phyloP scores from a whole-genome alignment of 2,329 filamentous ascomycete genomes.

The Paraphoma sp. region DNA sequence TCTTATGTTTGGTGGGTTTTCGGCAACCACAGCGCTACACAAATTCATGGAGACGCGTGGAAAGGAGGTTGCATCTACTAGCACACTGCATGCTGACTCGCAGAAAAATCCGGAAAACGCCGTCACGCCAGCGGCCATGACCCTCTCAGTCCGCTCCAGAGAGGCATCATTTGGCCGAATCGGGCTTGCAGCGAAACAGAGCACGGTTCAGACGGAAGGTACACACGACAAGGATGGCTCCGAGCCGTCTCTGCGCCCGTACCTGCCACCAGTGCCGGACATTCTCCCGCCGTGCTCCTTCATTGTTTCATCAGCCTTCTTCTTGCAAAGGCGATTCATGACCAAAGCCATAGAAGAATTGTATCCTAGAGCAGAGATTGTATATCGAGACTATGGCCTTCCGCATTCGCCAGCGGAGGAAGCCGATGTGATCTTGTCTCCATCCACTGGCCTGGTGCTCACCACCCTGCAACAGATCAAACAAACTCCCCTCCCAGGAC shows the following conservation, averaged over 20 bases:
- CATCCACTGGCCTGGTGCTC: conserved; percentile 71
- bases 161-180: background rate
- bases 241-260: background rate
- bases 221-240: background rate
- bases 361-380: conserved; percentile 59
- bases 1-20: conserved; percentile 49
- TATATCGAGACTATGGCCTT: conserved; percentile 66
- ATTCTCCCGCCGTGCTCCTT: conserved; percentile 46
- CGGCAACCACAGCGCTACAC: conserved; percentile 52
- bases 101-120: background rate
- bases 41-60: conserved; percentile 61
- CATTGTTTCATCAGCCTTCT: conserved; percentile 61
- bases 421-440: conserved; percentile 76
- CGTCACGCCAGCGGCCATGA: background rate
- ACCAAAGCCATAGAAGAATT: conserved; percentile 58
- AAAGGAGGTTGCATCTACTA: conserved; percentile 11
- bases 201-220: background rate
- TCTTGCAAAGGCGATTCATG: conserved; percentile 52
- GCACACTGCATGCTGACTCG: background rate
- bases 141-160: background rate
- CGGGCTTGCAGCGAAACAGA: background rate
- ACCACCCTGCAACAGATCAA: conserved; percentile 75
- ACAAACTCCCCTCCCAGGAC: conserved; percentile 73
- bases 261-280: conserved; percentile 34
- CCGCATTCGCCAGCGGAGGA: conserved; percentile 53